Base-by-base conservation (phyloP, 192 early-diverging fungal genomes). In the Coemansia sp. region DNA sequence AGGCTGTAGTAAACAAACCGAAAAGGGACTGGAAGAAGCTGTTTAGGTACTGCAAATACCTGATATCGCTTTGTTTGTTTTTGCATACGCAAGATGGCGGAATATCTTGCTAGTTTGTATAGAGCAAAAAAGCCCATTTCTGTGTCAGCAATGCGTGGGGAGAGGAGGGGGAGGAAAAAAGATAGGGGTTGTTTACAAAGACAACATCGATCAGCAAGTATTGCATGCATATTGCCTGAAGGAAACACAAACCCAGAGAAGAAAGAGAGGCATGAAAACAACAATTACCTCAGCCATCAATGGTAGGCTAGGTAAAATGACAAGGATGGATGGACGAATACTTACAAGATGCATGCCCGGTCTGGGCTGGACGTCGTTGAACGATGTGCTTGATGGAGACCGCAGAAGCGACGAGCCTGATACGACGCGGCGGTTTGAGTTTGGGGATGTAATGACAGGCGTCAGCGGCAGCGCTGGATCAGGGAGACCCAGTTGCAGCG, bases 371-470 rank as follows among this genome's bases (percentile, higher is more conserved):
- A 61, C 40, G 42, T 79, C 76, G 50, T 55, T 57, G 34, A 79
- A 73, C 10, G 76, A 73, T 6, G 61, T 67, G 40, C 73, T 79
- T 53, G 76, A 79, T 17, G 76, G 76, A 50, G 76, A 73, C 52
- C 76, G 70, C 64, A 79, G 33, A 60, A 79, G 50, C 67, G 71
- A 73, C 55, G 76, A 79, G 38, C 76, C 76, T 19, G 76, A 79
- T 17, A 79, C 67, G 14, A 79, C 76, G 60, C 76, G 76, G n/a
- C 76, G 62, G 54, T 61, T 70, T 31, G 76, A 65, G 64, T 55
- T 56, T 41, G 67, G 76, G 36, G 77, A 63, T 62, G 62, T 55
- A 13, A 47, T 56, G 0, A 48, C 64, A 22, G 76, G 76, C 36
- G 76, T 70, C 25, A 66, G 62, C 25, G 67, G 59, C 37, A 69